Base-by-base conservation (phyloP, 163 green algal genomes). In the Prototheca wickerhamii region DNA sequence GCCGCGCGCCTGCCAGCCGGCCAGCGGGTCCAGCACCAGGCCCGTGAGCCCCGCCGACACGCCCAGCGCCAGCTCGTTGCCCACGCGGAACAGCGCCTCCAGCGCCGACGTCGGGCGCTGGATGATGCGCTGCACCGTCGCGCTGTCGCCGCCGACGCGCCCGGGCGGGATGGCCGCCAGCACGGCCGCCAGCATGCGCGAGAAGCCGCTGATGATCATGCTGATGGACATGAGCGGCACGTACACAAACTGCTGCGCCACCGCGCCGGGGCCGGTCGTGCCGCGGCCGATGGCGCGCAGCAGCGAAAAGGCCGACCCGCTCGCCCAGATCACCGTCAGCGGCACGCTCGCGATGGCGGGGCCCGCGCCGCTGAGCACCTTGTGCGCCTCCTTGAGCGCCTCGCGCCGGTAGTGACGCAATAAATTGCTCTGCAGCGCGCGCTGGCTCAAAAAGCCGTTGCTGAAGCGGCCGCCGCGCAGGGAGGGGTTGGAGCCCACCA, bases 281-380 rank as follows among this genome's bases (percentile, higher is more conserved):
- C 81, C 72, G 12, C 63, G 63, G 20, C 70, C 71, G 18, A 94
- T 69, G 58, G 84, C 77, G 26, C 65, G 67, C 3, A 75, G 55
- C 44, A 94, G 50, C 34, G 83, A 80, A 3, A 89, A 63, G 15
- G 86, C 61, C 12, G 75, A 83, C 60, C 86, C 75, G 42, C 73
- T 71, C 1, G 81, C 87, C 86, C 87, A 95, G 4, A 95, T 61
- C 29, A 90, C 60, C 15, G 80, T 85, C 26, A 90, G 77, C 3
- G 86, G 87, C 15, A 94, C 80, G n/a, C 82, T 81, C 5, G 83
- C 79, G 17, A 95, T 83, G 10, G 82, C 86, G 25, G 88, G 88
- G 0, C 88, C 88, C 1, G 84, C 81, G 25, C 86, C 88, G 23
- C 85, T 86, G 34, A 94, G 76, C 40, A 91, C 79, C 76, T 91